Evolutionary conservation across 495 filamentous ascomycete species (phyloP).

Genomic region (Talaromyces nanjingensis): DNA sequence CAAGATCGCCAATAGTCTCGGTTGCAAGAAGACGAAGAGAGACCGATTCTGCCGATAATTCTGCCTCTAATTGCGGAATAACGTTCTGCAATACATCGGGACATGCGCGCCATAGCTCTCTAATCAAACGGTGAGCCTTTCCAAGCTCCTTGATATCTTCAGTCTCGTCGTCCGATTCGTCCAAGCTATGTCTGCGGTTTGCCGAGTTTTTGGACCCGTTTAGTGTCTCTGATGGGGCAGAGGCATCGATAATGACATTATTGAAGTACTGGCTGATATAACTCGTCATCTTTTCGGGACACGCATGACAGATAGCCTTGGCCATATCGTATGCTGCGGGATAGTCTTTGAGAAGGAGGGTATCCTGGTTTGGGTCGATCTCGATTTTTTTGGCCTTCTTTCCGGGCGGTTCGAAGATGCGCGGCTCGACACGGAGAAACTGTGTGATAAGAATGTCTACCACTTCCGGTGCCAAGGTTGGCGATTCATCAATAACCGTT

Average conservation of each 20-base stretch:
- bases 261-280: conserved; percentile 95
- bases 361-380: conserved; percentile 67
- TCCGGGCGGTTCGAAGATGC: conserved; percentile 34
- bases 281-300: conserved; percentile 86
- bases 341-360: conserved; percentile 72
- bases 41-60: conserved; percentile 82
- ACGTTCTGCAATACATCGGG: conserved; percentile 87
- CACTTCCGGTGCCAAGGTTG: conserved; percentile 69
- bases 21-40: conserved; percentile 80
- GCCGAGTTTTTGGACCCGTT: conserved; percentile 36
- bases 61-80: conserved; percentile 87
- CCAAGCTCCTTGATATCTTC: conserved; percentile 79
- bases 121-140: conserved; percentile 82
- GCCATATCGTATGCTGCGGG: conserved; percentile 95
- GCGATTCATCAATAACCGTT: conserved; percentile 79
- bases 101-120: conserved; percentile 90
- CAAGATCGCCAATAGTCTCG: conserved; percentile 89
- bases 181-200: conserved; percentile 44
- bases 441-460: conserved; percentile 94
- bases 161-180: conserved; percentile 73
- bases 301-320: conserved; percentile 85
- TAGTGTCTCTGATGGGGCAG: conserved; percentile 35
- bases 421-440: conserved; percentile 78
- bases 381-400: conserved; percentile 56
- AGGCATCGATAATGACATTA: conserved; percentile 87